Evolutionary conservation across 768 basidiomycete species (phyloP).

Genomic region (Tulasnella sp.): DNA sequence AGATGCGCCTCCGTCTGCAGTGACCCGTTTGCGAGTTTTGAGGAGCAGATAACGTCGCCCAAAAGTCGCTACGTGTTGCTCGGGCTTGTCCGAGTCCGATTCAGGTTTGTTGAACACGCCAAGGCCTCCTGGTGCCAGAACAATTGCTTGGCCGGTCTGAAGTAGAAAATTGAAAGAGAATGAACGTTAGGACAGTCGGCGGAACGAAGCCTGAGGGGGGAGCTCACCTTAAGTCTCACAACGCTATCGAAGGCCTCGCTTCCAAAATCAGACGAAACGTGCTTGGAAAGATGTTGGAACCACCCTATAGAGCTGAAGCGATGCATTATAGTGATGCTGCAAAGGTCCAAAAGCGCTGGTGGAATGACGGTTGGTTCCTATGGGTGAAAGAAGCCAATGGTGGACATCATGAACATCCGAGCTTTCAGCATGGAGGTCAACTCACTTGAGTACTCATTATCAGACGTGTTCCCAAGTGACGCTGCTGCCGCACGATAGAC

Average conservation of each 20-base stretch:
- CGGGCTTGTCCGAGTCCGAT: conserved; percentile 8
- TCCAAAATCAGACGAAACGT: conserved; percentile 38
- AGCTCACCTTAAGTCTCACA: conserved; percentile 48
- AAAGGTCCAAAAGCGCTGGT: not conserved
- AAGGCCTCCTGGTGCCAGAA: conserved; percentile 55
- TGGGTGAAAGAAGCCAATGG: not conserved
- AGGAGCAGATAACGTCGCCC: conserved; percentile 49
- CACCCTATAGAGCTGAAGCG: not conserved
- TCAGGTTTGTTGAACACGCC: conserved; percentile 27
- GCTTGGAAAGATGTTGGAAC: conserved; percentile 29
- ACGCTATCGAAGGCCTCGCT: conserved; percentile 55
- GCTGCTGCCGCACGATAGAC: conserved; percentile 10
- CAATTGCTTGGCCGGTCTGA: conserved; percentile 61
- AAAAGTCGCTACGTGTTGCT: conserved; percentile 28
- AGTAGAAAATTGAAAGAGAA: not conserved
- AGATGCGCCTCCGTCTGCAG: conserved; percentile 54
- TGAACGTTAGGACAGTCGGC: not conserved
- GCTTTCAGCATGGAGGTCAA: not conserved
- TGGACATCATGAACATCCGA: not conserved
- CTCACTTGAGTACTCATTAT: conserved; percentile 12
- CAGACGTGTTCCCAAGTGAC: conserved; percentile 9
- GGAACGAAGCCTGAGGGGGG: not conserved
- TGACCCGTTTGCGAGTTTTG: conserved; percentile 51
- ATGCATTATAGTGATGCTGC: conserved; percentile 3
- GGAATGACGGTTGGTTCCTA: conserved; percentile 13